These are phyloP conservation scores for Astrothelium macrocarpum DNA, from an alignment of 495 filamentous ascomycete genomes.

Conservation along the genomic window DNA sequence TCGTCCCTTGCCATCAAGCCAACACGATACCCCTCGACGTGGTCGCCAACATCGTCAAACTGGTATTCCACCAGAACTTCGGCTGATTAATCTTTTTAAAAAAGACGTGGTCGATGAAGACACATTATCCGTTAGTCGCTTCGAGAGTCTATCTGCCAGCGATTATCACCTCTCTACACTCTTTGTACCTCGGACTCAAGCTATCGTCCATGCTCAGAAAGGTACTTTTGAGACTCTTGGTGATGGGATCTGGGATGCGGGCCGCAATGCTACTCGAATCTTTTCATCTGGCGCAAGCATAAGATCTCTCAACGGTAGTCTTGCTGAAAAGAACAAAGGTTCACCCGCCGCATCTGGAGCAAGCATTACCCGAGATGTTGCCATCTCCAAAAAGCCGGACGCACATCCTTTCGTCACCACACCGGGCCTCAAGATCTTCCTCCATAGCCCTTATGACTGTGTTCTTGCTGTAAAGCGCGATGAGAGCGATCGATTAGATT, in stretches of 20 bases:
- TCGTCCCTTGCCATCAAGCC: constrained; percentile 37
- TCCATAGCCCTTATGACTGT: constrained; percentile 93
- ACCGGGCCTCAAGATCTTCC: constrained; percentile 82
- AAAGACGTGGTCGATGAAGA: constrained; percentile 70
- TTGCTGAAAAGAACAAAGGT: constrained; percentile 28
- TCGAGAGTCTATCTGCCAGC: constrained; percentile 71
- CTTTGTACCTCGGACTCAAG: constrained; percentile 56
- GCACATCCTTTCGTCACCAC: constrained; percentile 34
- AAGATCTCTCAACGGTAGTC: constrained; percentile 55
- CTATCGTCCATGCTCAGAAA: constrained; percentile 48
- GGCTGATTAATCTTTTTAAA: constrained; percentile 77
- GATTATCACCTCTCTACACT: constrained; percentile 87
- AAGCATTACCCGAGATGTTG: constrained; percentile 31
- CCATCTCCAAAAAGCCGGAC: constrained; percentile 18
- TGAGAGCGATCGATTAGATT: constrained; percentile 69
- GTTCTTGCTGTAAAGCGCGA: constrained; percentile 79
- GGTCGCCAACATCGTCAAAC: constrained; percentile 59
- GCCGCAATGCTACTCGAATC: constrained; percentile 70
- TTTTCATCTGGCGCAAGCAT: constrained; percentile 85
- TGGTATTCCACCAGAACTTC: constrained; percentile 74
- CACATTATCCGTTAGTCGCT: constrained; percentile 70
- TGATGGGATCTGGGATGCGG: constrained; percentile 64
- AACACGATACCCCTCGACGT: constrained; percentile 42
- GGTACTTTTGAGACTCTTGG: constrained; percentile 61
- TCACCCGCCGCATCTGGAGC: constrained; percentile 17